Conservation (phyloP, 2,329 filamentous ascomycete genomes). For the Aureobasidium sp. region DNA sequence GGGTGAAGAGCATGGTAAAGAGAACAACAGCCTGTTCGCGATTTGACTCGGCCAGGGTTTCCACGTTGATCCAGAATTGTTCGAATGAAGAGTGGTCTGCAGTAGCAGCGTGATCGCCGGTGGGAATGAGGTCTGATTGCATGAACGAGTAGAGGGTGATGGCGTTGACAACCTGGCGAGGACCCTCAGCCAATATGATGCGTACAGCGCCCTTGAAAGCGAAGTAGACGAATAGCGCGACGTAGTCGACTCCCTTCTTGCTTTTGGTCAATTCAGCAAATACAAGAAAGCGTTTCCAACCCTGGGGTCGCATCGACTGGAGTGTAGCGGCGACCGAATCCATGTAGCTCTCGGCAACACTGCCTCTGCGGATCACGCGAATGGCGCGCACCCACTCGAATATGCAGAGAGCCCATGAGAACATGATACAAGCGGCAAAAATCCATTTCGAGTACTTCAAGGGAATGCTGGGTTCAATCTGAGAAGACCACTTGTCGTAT, state of each 20-base stretch:
- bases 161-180: conserved; percentile 83
- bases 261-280: conserved; percentile 86
- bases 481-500: conserved; percentile 81
- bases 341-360: conserved; percentile 85
- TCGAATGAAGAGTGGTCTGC: conserved; percentile 56
- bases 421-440: conserved; percentile 83
- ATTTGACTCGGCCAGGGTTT: conserved; percentile 61
- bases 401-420: conserved; percentile 73
- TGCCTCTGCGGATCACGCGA: conserved; percentile 72
- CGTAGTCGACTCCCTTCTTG: conserved; percentile 82
- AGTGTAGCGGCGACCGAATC: conserved; percentile 78
- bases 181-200: conserved; percentile 82
- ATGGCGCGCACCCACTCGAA: conserved; percentile 75
- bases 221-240: conserved; percentile 88
- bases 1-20: conserved; percentile 84
- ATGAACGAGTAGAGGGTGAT: conserved; percentile 83
- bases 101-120: conserved; percentile 41
- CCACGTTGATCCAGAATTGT: conserved; percentile 78
- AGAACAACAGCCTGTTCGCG: conserved; percentile 74
- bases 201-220: conserved; percentile 77
- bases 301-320: conserved; percentile 72
- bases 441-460: conserved; percentile 86
- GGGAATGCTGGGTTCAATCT: conserved; percentile 69
- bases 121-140: conserved; percentile 61
- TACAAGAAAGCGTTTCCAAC: conserved; percentile 85